A percentile compares a stretch with the other conserved stretches of the same genome.
phyloP scores from a whole-genome alignment of 306 rosid genomes.

The Hippophae rhamnoides region DNA sequence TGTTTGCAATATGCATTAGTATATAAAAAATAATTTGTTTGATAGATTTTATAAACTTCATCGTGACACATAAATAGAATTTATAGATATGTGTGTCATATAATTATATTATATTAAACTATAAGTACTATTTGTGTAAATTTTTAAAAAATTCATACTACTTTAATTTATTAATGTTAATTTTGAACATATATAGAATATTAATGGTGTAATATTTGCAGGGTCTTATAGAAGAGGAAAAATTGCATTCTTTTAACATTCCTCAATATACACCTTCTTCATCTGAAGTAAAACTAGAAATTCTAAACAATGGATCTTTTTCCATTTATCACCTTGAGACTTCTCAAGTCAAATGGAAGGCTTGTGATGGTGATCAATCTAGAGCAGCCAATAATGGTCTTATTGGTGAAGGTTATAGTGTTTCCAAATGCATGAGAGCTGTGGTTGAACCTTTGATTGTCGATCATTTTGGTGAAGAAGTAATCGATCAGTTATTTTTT shows the following conservation, averaged over 20 bases:
- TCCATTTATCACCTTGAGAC: slow-evolving; percentile 14
- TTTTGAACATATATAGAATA: no score
- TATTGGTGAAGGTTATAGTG: slow-evolving; percentile 15
- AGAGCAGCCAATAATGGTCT: background rate
- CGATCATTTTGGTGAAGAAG: slow-evolving; percentile 33
- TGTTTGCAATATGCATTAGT: no score
- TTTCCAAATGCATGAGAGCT: slow-evolving; percentile 32
- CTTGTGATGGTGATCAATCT: slow-evolving; percentile 8
- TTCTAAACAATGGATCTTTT: slow-evolving; percentile 40
- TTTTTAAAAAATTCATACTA: background rate
- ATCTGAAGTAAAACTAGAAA: slow-evolving; percentile 31
- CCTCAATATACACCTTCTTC: slow-evolving; percentile 45
- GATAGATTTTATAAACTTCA: no score
- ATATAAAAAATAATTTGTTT: no score
- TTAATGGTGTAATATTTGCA: background rate
- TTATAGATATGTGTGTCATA: no score
- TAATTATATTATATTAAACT: no score
- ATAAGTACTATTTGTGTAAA: background rate
- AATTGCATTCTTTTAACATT: slow-evolving; percentile 44
- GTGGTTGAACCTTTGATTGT: slow-evolving; percentile 38
- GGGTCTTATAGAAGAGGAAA: slow-evolving; percentile 35
- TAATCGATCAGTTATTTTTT: slow-evolving; percentile 32
- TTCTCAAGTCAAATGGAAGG: slow-evolving; percentile 28
- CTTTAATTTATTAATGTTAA: no score
- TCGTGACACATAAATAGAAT: no score